phyloP scores from a whole-genome alignment of 192 early-diverging fungal genomes.

The Rhizophlyctis rosea region DNA sequence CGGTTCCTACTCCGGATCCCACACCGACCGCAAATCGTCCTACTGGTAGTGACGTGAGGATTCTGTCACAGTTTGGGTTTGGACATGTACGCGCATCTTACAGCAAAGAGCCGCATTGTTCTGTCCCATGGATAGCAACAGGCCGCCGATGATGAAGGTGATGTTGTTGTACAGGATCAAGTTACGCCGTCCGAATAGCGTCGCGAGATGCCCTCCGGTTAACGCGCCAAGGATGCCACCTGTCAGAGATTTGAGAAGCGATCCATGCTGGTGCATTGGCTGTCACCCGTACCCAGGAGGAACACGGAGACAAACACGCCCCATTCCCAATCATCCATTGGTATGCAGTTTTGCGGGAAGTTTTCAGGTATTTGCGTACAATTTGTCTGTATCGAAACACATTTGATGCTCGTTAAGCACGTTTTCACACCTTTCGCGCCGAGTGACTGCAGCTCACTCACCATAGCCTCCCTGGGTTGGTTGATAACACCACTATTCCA shows the following conservation, averaged over 20 bases:
- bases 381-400: constrained; percentile 18
- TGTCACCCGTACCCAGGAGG: constrained; percentile 24
- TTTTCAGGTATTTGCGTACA: constrained; percentile 7
- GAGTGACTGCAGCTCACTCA: constrained; percentile 6
- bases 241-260: constrained; percentile 23
- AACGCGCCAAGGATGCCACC: constrained; percentile 78
- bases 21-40: constrained; percentile 77
- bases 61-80: no score
- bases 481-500: constrained; percentile 48
- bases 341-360: constrained; percentile 31
- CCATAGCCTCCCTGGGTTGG: constrained; percentile 46
- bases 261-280: background rate
- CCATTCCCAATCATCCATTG: constrained; percentile 44
- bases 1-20: constrained; percentile 70
- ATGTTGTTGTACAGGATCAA: constrained; percentile 67
- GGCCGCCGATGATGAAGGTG: constrained; percentile 59
- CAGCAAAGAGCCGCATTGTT: no score
- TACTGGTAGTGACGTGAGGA: constrained; percentile 50
- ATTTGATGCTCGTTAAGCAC: background rate
- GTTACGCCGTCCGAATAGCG: constrained; percentile 62
- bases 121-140: constrained; percentile 60
- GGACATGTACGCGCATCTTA: no score
- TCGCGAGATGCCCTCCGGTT: constrained; percentile 68
- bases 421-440: background rate
- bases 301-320: constrained; percentile 45